phyloP scores from a whole-genome alignment of 2,329 filamentous ascomycete genomes.

The Ceratocystis lukuohia region DNA sequence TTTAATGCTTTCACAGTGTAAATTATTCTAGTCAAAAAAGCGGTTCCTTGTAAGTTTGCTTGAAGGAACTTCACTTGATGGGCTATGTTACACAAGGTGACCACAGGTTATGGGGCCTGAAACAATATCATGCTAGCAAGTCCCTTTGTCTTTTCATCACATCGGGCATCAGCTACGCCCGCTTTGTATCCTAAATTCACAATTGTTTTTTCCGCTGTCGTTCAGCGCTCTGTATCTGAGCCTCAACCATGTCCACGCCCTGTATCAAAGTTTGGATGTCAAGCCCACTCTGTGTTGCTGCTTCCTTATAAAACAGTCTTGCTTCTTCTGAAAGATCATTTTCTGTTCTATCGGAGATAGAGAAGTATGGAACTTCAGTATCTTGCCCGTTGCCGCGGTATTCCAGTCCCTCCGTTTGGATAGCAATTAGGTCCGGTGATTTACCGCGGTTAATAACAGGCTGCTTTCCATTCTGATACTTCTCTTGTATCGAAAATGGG shows the following conservation, averaged over 20 bases:
- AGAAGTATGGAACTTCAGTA: background rate
- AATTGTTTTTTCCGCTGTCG: conserved; percentile 3
- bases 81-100: background rate
- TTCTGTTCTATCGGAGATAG: conserved; percentile 14
- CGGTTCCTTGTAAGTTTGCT: background rate
- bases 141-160: background rate
- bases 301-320: conserved; percentile 18
- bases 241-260: conserved; percentile 20
- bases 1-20: conserved; percentile 4
- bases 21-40: background rate
- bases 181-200: too few species aligned
- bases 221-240: conserved; percentile 14
- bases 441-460: background rate
- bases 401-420: background rate
- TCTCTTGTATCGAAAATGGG: conserved; percentile 4
- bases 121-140: background rate
- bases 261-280: conserved; percentile 16
- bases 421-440: background rate
- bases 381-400: background rate
- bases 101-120: background rate
- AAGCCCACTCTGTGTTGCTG: conserved; percentile 13
- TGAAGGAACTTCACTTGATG: conserved; percentile 1
- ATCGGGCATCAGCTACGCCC: too few species aligned
- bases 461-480: background rate
- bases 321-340: conserved; percentile 19